Evolutionary conservation across 78 protist species (phyloP).

Genomic region (Dictyostelium firmibasis): DNA sequence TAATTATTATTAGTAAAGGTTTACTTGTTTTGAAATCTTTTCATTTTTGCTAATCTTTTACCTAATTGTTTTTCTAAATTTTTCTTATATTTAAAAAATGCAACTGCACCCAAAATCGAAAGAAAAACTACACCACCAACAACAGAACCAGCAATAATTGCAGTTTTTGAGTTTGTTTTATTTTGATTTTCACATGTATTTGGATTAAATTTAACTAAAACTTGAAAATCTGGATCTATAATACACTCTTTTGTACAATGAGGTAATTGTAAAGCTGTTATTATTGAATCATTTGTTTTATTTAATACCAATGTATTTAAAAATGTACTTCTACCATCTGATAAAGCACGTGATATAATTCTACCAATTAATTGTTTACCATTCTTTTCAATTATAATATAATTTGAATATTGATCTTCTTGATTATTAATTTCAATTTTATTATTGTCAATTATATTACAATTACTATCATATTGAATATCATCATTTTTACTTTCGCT

Average conservation of each 20-base stretch:
- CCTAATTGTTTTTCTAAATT: background rate
- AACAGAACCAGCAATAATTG: background rate
- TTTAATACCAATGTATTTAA: background rate
- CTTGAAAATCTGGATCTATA: background rate
- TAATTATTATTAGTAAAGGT: background rate
- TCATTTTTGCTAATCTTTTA: background rate
- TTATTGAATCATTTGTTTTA: background rate
- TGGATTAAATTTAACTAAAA: background rate
- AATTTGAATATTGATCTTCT: background rate
- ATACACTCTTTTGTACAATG: background rate
- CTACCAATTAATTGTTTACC: background rate
- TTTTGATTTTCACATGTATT: background rate
- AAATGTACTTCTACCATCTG: background rate
- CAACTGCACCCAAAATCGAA: background rate
- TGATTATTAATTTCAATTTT: background rate
- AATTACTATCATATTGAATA: background rate
- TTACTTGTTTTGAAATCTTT: background rate
- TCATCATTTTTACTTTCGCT: background rate
- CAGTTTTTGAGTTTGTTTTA: background rate
- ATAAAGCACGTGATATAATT: background rate
- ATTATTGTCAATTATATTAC: background rate
- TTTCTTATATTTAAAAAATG: background rate
- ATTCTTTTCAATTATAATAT: background rate
- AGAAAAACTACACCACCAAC: background rate
- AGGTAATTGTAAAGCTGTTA: background rate